These are phyloP conservation scores for Podila horticola DNA, from an alignment of 192 early-diverging fungal species.

Conservation along the genomic window DNA sequence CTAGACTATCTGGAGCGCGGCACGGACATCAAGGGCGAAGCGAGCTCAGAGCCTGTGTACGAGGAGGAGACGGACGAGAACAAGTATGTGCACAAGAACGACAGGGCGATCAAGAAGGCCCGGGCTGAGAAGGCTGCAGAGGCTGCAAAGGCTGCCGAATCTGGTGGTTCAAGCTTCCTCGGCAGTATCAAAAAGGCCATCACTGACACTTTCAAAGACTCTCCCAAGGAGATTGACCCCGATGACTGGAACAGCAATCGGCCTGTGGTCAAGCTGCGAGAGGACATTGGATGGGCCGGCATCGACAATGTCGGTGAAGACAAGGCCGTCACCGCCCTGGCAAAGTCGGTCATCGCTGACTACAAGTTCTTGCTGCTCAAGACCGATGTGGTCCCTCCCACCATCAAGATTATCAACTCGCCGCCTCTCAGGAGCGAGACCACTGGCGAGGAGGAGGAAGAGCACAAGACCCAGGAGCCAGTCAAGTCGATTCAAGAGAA, in stretches of 20 bases:
- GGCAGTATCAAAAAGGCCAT: constrained; percentile 1
- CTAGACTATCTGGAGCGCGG: constrained; percentile 30
- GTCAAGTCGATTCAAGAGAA: constrained; percentile 19
- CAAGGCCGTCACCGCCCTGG: constrained; percentile 8
- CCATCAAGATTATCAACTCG: not conserved
- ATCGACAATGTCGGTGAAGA: constrained; percentile 31
- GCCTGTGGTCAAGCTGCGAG: constrained; percentile 15
- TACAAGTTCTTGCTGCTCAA: constrained; percentile 32
- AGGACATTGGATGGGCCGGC: constrained; percentile 36
- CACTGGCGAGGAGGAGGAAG: constrained; percentile 3
- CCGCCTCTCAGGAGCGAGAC: constrained; percentile 5
- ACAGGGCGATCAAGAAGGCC: constrained; percentile 8
- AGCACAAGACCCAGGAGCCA: not conserved
- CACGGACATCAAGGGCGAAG: constrained; percentile 22
- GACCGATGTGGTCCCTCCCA: constrained; percentile 26
- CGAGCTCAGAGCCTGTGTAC: constrained; percentile 14
- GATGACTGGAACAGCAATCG: constrained; percentile 9
- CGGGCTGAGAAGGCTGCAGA: not conserved
- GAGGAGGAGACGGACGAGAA: constrained; percentile 14
- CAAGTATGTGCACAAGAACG: constrained; percentile 12
- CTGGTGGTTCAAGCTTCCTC: not conserved
- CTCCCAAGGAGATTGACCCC: not conserved
- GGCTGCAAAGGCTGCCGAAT: not conserved
- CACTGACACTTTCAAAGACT: too few relatives aligned
- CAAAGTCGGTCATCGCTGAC: constrained; percentile 20